A percentile compares a stretch with the other conserved stretches of the same genome.
phyloP scores from a whole-genome alignment of 1,139 yeast genomes.

The Zygoascus sp. region DNA sequence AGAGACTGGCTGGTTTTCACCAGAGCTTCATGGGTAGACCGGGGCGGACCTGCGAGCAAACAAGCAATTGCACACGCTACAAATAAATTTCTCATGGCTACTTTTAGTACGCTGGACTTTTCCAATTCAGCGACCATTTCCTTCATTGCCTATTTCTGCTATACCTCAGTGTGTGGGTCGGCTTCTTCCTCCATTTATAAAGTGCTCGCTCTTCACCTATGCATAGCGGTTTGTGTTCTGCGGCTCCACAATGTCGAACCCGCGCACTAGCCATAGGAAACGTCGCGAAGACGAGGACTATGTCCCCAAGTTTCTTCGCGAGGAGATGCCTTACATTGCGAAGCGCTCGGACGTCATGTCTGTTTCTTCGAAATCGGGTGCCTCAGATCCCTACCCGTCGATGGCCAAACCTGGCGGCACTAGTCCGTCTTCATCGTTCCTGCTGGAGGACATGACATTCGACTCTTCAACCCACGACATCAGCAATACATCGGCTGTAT shows the following conservation, averaged over 20 bases:
- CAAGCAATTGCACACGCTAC: no score
- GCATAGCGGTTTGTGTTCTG: background rate
- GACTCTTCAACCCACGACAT: background rate
- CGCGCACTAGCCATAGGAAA: background rate
- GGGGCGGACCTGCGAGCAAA: no score
- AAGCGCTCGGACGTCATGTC: slow-evolving; percentile 17
- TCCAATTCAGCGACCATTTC: no score
- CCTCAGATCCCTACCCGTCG: slow-evolving; percentile 34
- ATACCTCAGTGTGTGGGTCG: background rate
- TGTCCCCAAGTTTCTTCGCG: slow-evolving; percentile 35
- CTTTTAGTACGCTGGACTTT: no score
- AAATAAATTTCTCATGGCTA: no score
- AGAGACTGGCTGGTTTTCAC: no score
- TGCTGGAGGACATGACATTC: background rate
- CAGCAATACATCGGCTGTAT: background rate
- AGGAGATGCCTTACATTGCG: slow-evolving; percentile 31
- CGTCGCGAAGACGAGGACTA: slow-evolving; percentile 16
- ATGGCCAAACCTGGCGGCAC: slow-evolving; percentile 26
- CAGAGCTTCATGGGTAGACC: no score
- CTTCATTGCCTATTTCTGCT: no score
- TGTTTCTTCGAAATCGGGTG: slow-evolving; percentile 13
- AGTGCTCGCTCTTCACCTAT: background rate
- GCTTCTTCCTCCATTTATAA: background rate
- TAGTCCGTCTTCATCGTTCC: slow-evolving; percentile 9
- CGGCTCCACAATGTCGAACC: background rate